Evolutionary conservation across 2,329 filamentous ascomycete species (phyloP).

Genomic region (Reticulascus tulasneorum): DNA sequence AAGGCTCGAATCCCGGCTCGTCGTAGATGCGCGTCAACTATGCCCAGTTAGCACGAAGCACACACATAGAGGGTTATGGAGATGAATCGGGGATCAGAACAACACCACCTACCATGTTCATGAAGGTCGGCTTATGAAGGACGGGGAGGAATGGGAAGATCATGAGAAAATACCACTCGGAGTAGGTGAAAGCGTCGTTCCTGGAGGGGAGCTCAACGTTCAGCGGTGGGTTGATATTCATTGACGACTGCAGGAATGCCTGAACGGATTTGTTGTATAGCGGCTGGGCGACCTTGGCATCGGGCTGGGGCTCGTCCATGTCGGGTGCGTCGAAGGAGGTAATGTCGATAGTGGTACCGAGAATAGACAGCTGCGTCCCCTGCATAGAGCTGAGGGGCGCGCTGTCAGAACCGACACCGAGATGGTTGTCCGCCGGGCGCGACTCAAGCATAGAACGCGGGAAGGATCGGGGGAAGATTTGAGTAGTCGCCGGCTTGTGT

Average conservation of each 20-base stretch:
- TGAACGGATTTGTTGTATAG: constrained; percentile 70
- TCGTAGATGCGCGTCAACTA: constrained; percentile 66
- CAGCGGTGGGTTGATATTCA: constrained; percentile 56
- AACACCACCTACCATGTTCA: constrained; percentile 55
- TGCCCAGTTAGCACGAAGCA: neutral
- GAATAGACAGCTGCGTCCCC: constrained; percentile 71
- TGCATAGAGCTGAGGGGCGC: constrained; percentile 68
- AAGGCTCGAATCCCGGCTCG: constrained; percentile 59
- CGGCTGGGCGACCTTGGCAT: constrained; percentile 33
- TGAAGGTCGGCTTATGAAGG: constrained; percentile 72
- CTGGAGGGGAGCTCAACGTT: constrained; percentile 59
- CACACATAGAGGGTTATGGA: neutral
- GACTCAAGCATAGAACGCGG: constrained; percentile 33
- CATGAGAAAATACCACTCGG: constrained; percentile 71
- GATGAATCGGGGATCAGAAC: neutral
- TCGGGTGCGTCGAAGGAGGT: constrained; percentile 66
- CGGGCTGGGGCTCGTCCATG: constrained; percentile 55
- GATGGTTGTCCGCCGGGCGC: constrained; percentile 56
- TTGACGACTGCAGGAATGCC: constrained; percentile 62
- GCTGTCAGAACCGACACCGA: constrained; percentile 61
- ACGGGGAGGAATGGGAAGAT: constrained; percentile 70
- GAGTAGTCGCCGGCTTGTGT: constrained; percentile 17
- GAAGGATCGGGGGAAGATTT: constrained; percentile 24
- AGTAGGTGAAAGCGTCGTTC: constrained; percentile 63
- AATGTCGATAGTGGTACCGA: constrained; percentile 77